Evolutionary conservation across 768 basidiomycete species (phyloP).

Genomic region (Trametes punicea): DNA sequence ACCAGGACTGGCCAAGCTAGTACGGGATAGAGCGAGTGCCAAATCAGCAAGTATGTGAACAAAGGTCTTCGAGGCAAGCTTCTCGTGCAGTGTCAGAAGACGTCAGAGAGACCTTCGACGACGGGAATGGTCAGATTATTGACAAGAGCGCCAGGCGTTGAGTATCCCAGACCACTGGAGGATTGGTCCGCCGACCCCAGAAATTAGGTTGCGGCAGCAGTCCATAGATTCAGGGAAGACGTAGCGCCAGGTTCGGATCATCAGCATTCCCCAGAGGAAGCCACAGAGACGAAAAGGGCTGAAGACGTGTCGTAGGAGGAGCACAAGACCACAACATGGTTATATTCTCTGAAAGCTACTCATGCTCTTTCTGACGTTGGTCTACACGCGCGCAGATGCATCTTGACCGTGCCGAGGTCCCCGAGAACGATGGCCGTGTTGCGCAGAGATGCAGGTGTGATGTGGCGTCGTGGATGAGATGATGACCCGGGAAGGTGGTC

Average conservation of each 20-base stretch:
- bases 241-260: constrained; percentile 5
- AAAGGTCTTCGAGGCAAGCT: too few species aligned
- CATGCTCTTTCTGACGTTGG: too few species aligned
- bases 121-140: not conserved
- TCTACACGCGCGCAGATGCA: not conserved
- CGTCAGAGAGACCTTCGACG: not conserved
- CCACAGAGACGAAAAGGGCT: not conserved
- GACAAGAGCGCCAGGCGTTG: not conserved
- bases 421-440: not conserved
- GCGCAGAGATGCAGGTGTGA: not conserved
- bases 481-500: not conserved
- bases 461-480: not conserved
- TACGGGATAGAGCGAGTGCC: not conserved
- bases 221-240: not conserved
- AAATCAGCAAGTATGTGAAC: too few species aligned
- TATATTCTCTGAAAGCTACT: not conserved
- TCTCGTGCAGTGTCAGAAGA: constrained; percentile 1
- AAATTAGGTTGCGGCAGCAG: constrained; percentile 8
- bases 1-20: too few species aligned
- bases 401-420: not conserved
- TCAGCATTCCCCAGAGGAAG: constrained; percentile 11
- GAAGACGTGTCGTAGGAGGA: not conserved
- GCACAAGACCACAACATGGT: not conserved
- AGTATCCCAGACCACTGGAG: not conserved
- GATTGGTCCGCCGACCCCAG: not conserved